These are phyloP conservation scores for Phylloboletellus chloephorus DNA, from an alignment of 1,284 basidiomycete genomes.

Conservation along the genomic window DNA sequence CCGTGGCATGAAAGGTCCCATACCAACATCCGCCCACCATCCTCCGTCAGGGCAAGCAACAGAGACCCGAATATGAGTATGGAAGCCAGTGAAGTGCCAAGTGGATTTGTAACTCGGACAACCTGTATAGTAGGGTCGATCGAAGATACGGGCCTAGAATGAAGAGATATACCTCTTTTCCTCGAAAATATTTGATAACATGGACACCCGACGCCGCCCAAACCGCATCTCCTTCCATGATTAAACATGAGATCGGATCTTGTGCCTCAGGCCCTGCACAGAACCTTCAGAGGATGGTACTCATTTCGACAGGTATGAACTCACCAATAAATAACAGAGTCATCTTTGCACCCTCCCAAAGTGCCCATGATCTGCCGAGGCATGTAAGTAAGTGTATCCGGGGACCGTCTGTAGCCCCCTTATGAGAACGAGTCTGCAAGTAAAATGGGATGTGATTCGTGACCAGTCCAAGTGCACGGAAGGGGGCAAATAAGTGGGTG, in stretches of 20 bases:
- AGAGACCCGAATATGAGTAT: constrained; percentile 78
- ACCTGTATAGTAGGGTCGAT: constrained; percentile 32
- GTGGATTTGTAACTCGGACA: constrained; percentile 53
- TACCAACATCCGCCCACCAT: constrained; percentile 73
- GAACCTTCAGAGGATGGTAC: constrained; percentile 2
- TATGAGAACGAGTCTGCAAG: constrained; percentile 81
- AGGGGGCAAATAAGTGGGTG: constrained; percentile 83
- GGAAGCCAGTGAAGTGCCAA: constrained; percentile 52
- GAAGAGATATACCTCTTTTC: constrained; percentile 66
- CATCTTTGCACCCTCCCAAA: constrained; percentile 97
- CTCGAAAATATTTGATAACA: constrained; percentile 78
- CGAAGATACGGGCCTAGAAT: constrained; percentile 1
- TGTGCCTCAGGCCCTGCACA: constrained; percentile 71
- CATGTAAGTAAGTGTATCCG: constrained; percentile 83
- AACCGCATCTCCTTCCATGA: constrained; percentile 82
- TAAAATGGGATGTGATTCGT: constrained; percentile 91
- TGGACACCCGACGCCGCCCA: constrained; percentile 73
- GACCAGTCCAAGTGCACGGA: constrained; percentile 89
- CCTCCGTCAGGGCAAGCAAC: constrained; percentile 73
- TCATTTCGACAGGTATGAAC: constrained; percentile 24
- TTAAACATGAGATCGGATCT: constrained; percentile 69
- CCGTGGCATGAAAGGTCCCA: constrained; percentile 66
- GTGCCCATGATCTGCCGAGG: constrained; percentile 86
- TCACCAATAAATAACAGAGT: constrained; percentile 87
- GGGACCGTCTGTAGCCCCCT: constrained; percentile 81